Conservation (phyloP, 805 yeast species). For the Pichia exigua region DNA sequence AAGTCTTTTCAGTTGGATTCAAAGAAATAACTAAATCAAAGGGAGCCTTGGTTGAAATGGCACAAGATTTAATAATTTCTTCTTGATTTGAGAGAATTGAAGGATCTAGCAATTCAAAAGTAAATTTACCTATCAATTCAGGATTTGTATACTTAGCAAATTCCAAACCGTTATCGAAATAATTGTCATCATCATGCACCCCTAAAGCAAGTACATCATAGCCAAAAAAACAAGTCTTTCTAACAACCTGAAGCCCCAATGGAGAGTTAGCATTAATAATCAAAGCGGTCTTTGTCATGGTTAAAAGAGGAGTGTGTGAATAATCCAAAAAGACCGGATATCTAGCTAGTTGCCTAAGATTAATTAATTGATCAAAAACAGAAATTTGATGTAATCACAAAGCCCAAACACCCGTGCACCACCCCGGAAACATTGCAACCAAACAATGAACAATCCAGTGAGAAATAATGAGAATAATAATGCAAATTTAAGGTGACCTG, state of each 20-base stretch:
- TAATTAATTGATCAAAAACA: background rate
- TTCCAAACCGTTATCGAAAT: background rate
- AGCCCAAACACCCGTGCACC: background rate
- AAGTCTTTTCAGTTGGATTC: slow-evolving; percentile 3
- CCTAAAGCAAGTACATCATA: background rate
- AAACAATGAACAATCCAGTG: background rate
- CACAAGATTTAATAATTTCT: background rate
- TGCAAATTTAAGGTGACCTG: background rate
- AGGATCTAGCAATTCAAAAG: background rate
- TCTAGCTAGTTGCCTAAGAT: background rate
- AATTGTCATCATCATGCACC: background rate
- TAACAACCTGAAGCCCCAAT: background rate
- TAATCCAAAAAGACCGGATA: background rate
- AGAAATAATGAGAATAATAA: background rate
- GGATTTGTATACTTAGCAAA: slow-evolving; percentile 5
- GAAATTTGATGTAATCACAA: background rate
- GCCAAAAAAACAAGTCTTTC: background rate
- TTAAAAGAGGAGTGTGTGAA: background rate
- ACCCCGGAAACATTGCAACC: background rate
- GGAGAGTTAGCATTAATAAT: slow-evolving; percentile 1
- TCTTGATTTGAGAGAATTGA: background rate
- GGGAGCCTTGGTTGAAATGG: background rate
- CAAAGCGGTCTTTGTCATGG: background rate
- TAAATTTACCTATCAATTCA: background rate
- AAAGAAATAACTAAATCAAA: slow-evolving; percentile 5